Conservation (phyloP, 2,329 filamentous ascomycete species). For the Anthostomella pinea region DNA sequence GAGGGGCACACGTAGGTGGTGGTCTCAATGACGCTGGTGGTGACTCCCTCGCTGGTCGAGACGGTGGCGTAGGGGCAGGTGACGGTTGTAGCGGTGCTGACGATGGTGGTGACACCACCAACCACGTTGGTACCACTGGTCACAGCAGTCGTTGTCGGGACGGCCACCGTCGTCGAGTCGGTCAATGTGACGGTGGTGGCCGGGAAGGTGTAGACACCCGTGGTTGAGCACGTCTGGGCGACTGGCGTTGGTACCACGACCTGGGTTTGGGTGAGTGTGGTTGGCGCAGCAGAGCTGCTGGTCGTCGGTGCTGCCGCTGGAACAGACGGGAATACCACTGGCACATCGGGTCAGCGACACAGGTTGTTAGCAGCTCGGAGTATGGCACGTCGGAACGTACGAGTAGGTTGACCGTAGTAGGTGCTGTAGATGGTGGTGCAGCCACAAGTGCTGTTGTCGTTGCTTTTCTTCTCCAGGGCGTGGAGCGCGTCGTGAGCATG, state of each 20-base stretch:
- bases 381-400: conserved; percentile 43
- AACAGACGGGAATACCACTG: conserved; percentile 39
- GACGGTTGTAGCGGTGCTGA: conserved; percentile 63
- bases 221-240: conserved; percentile 56
- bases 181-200: conserved; percentile 68
- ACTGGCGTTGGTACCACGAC: conserved; percentile 51
- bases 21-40: conserved; percentile 64
- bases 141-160: conserved; percentile 58
- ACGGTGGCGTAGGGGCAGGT: conserved; percentile 68
- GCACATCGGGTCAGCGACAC: conserved; percentile 7
- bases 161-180: conserved; percentile 65
- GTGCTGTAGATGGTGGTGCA: conserved; percentile 76
- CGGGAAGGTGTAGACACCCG: conserved; percentile 73
- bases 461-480: conserved; percentile 46
- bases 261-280: conserved; percentile 37
- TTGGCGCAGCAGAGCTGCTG: conserved; percentile 17
- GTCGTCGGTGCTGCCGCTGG: conserved; percentile 13
- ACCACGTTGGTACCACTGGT: conserved; percentile 64
- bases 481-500: conserved; percentile 58
- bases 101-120: conserved; percentile 71
- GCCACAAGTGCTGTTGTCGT: conserved; percentile 49
- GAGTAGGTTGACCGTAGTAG: conserved; percentile 62
- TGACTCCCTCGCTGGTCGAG: conserved; percentile 55
- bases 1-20: conserved; percentile 73
- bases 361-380: conserved; percentile 4